phyloP scores from a whole-genome alignment of 805 yeast species.

The Schwanniomyces occidentalis region DNA sequence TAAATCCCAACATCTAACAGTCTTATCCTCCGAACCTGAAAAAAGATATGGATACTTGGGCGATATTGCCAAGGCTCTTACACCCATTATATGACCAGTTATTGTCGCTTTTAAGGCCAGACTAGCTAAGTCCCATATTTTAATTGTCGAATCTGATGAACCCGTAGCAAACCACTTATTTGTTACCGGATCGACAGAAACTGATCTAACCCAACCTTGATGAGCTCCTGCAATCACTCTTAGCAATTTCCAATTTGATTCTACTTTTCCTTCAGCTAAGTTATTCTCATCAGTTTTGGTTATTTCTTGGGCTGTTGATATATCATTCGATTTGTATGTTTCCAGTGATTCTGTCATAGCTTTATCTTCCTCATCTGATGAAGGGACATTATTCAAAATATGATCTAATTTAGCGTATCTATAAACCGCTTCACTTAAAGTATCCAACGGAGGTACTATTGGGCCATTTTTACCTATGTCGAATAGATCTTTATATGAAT shows the following conservation, averaged over 20 bases:
- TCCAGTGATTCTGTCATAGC: neutral
- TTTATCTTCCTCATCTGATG: constrained; percentile 1
- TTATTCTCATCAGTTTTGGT: constrained; percentile 1
- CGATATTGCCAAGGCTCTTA: constrained; percentile 73
- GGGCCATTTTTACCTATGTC: constrained; percentile 3
- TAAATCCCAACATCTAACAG: constrained; percentile 94
- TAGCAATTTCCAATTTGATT: constrained; percentile 58
- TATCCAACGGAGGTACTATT: constrained; percentile 21
- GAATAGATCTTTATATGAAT: constrained; percentile 11
- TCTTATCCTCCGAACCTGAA: constrained; percentile 89
- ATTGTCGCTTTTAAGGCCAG: constrained; percentile 71
- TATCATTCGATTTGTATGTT: neutral
- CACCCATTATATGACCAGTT: constrained; percentile 90
- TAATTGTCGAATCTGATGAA: constrained; percentile 82
- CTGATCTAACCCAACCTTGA: constrained; percentile 87
- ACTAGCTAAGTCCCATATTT: constrained; percentile 85
- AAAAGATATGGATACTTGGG: constrained; percentile 83
- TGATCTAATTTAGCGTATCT: constrained; percentile 26
- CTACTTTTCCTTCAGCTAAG: constrained; percentile 1
- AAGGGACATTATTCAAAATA: constrained; percentile 11
- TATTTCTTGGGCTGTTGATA: neutral
- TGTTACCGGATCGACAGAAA: constrained; percentile 75
- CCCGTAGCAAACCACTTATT: constrained; percentile 94
- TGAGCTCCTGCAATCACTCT: constrained; percentile 82
- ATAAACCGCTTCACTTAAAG: constrained; percentile 33